Base-by-base conservation (phyloP, 2,329 filamentous ascomycete genomes). In the Hymenotorrendiella dingleyae region DNA sequence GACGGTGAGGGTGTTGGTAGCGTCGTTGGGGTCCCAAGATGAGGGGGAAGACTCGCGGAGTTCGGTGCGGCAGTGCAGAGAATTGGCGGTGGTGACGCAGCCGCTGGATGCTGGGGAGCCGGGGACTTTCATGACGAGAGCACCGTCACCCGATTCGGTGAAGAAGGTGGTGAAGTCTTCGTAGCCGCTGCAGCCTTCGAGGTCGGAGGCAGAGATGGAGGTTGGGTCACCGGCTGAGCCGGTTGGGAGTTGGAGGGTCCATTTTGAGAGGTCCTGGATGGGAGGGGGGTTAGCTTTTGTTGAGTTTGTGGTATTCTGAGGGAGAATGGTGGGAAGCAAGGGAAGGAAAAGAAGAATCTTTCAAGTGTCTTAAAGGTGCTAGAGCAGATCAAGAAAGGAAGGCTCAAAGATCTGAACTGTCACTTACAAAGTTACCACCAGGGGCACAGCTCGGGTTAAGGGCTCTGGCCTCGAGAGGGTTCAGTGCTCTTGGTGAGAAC, bases 21-120 rank as follows among this genome's bases (percentile, higher is more conserved):
- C 36, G n/a, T 44, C 52, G 9, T 54, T 60, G 6, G 65, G 63
- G 32, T 58, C 53, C 64, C 65, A 62, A 36, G 46, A 56, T 3
- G 37, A 55, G 1, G 63, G 64, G 22, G 38, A 53, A 12, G 39
- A 43, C 54, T 70, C 67, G 14, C 65, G 64, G 10, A 70, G 54
- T 50, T 69, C 67, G 8, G 63, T 67, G 21, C 65, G 66, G 50
- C 67, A 69, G 48, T 69, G 66, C 34, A 62, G 43, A 52, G 64
- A 67, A 54, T 66, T 60, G 1, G 58, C 47, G 1, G 67, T 69
- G 2, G 59, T 67, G 6, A 67, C 64, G 45, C 65, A 69, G 6
- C 50, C 54, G 1, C 61, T 50, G 22, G 41, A 52, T 12, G 48
- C 46, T 1, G 59, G 54, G 8, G 60, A 61, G 7, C 64, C 64